Evolutionary conservation across 768 basidiomycete genomes (phyloP).

Genomic region (Trametopsis cervina): DNA sequence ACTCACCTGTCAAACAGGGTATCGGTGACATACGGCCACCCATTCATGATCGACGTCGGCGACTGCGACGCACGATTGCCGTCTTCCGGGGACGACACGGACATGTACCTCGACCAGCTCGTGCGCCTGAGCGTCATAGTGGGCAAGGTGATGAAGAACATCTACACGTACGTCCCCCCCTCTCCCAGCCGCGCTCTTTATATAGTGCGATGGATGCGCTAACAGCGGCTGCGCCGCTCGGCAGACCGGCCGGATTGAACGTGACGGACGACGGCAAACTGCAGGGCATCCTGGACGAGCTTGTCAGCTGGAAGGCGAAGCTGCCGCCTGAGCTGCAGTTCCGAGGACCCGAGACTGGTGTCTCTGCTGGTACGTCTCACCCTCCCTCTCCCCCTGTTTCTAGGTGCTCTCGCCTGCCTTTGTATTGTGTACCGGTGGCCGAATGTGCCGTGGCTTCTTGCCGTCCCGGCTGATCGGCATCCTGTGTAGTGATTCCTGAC

Average conservation of each 20-base stretch:
- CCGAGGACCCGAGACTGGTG: slow-evolving; percentile 59
- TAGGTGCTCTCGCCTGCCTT: background rate
- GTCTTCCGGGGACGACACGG: slow-evolving; percentile 73
- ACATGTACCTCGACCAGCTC: slow-evolving; percentile 85
- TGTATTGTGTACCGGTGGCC: background rate
- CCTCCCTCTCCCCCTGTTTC: background rate
- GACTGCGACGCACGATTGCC: slow-evolving; percentile 95
- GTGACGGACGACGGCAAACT: slow-evolving; percentile 80
- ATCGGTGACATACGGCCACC: slow-evolving; percentile 86
- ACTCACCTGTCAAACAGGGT: slow-evolving; percentile 42
- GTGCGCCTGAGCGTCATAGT: slow-evolving; percentile 87
- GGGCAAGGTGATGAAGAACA: slow-evolving; percentile 86
- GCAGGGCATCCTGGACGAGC: slow-evolving; percentile 51
- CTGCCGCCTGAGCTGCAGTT: slow-evolving; percentile 78
- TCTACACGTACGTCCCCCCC: slow-evolving; percentile 60
- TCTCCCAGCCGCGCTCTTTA: slow-evolving; percentile 5
- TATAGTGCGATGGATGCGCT: slow-evolving; percentile 1
- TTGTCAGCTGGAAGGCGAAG: slow-evolving; percentile 70
- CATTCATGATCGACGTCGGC: slow-evolving; percentile 92
- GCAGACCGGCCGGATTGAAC: slow-evolving; percentile 80
- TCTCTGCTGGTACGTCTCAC: slow-evolving; percentile 52
- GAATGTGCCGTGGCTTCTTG: background rate
- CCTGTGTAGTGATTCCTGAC: background rate
- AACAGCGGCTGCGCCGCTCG: slow-evolving; percentile 8
- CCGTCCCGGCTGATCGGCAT: background rate